Evolutionary conservation across 495 filamentous ascomycete species (phyloP).

Genomic region (Penicillium verhagenii): DNA sequence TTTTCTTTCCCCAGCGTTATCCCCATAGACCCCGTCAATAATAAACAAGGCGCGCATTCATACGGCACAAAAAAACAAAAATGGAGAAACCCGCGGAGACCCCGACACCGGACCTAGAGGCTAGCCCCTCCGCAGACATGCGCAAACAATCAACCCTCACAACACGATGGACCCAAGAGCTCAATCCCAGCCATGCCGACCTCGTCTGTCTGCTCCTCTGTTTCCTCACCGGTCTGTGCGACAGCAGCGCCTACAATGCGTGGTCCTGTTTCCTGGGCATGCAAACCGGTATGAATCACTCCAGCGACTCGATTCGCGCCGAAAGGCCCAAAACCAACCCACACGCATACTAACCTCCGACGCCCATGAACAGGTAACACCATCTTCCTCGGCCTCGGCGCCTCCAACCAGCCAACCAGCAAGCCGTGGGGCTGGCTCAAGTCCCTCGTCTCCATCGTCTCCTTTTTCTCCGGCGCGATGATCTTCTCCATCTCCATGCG

Average conservation of each 20-base stretch:
- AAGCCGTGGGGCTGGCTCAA: conserved; percentile 64
- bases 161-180: conserved; percentile 33
- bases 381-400: conserved; percentile 64
- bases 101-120: conserved; percentile 24
- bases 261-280: conserved; percentile 62
- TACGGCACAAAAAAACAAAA: background rate
- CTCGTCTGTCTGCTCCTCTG: conserved; percentile 55
- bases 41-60: background rate
- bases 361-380: conserved; percentile 53
- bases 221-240: conserved; percentile 58
- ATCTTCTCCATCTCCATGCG: conserved; percentile 42
- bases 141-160: conserved; percentile 12
- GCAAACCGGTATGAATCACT: conserved; percentile 56
- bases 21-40: background rate
- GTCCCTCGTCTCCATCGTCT: conserved; percentile 56
- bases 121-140: conserved; percentile 17
- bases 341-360: background rate
- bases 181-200: conserved; percentile 49
- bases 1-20: background rate
- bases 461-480: conserved; percentile 57
- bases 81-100: conserved; percentile 23
- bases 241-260: conserved; percentile 61
- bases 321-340: too few species aligned
- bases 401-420: conserved; percentile 47
- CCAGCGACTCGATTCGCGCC: background rate